Evolutionary conservation across 2,329 filamentous ascomycete species (phyloP).

Genomic region (Aspergillus viridinutans): DNA sequence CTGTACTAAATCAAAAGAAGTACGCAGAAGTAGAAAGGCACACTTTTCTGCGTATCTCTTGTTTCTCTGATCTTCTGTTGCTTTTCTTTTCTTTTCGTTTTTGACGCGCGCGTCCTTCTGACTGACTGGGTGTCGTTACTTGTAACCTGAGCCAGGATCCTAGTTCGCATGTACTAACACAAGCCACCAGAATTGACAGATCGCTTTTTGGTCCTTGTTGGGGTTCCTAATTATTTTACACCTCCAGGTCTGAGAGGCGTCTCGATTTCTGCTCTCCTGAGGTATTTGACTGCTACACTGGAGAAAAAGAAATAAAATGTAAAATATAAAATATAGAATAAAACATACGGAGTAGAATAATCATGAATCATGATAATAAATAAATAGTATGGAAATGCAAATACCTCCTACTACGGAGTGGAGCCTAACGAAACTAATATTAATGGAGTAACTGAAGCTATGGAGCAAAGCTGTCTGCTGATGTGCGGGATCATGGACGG

Average conservation of each 20-base stretch:
- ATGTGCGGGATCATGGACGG: background rate
- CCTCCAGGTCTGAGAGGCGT: background rate
- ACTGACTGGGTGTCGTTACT: slow-evolving; percentile 9
- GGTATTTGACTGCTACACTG: background rate
- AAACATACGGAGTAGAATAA: slow-evolving; percentile 1
- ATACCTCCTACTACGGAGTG: slow-evolving; percentile 4
- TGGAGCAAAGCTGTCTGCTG: slow-evolving; percentile 4
- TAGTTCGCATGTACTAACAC: slow-evolving; percentile 12
- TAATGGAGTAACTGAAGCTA: background rate
- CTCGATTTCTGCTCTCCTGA: background rate
- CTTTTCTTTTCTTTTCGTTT: slow-evolving; percentile 1
- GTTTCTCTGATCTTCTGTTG: slow-evolving; percentile 1
- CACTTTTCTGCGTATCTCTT: background rate
- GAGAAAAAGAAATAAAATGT: background rate
- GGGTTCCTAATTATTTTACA: background rate
- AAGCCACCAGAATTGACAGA: slow-evolving; percentile 3
- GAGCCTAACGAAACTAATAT: slow-evolving; percentile 3
- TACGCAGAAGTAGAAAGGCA: background rate
- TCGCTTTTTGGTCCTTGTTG: background rate
- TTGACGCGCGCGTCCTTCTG: slow-evolving; percentile 11
- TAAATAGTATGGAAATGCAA: background rate
- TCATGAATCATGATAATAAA: background rate
- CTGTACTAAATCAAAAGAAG: background rate
- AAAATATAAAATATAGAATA: background rate
- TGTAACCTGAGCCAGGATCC: slow-evolving; percentile 9